Evolutionary conservation across 2,329 filamentous ascomycete species (phyloP).

Genomic region (Aspergillus sp.): DNA sequence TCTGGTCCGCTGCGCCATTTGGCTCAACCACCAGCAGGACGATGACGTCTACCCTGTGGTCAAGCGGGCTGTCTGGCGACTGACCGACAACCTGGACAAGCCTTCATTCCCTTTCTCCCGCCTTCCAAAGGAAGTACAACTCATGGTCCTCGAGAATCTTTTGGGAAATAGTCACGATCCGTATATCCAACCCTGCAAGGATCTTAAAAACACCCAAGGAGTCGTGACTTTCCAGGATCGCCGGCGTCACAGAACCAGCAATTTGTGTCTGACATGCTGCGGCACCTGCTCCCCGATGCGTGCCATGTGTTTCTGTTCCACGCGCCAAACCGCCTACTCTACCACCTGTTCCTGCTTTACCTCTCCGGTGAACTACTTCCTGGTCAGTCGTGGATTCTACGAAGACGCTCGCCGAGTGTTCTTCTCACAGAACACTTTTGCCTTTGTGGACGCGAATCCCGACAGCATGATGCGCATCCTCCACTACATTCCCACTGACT

Average conservation of each 20-base stretch:
- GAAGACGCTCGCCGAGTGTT: constrained; percentile 19
- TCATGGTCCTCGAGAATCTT: constrained; percentile 20
- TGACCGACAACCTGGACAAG: constrained; percentile 14
- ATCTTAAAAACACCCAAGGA: neutral
- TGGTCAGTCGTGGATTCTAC: constrained; percentile 23
- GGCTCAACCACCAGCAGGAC: constrained; percentile 13
- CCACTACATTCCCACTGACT: constrained; percentile 16
- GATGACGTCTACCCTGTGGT: constrained; percentile 14
- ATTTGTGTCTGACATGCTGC: constrained; percentile 17
- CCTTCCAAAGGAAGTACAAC: constrained; percentile 27
- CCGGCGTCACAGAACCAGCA: constrained; percentile 6
- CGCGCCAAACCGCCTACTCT: constrained; percentile 21
- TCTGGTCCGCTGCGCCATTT: constrained; percentile 20
- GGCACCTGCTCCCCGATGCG: constrained; percentile 20
- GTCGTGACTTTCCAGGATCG: constrained; percentile 16
- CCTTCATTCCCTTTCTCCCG: constrained; percentile 18
- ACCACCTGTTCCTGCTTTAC: constrained; percentile 23
- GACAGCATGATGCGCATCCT: constrained; percentile 20
- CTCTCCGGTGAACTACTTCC: constrained; percentile 22
- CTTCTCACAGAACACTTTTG: constrained; percentile 20
- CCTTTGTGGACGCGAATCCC: constrained; percentile 21
- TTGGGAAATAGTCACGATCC: constrained; percentile 16
- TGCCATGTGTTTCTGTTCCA: constrained; percentile 21
- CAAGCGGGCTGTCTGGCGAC: constrained; percentile 14
- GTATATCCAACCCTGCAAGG: constrained; percentile 7